Percentiles rank a stretch among this genome's conserved stretches.
These are phyloP conservation scores for Fusarium longipes DNA, from an alignment of 2,329 filamentous ascomycete genomes.

Conservation along the genomic window DNA sequence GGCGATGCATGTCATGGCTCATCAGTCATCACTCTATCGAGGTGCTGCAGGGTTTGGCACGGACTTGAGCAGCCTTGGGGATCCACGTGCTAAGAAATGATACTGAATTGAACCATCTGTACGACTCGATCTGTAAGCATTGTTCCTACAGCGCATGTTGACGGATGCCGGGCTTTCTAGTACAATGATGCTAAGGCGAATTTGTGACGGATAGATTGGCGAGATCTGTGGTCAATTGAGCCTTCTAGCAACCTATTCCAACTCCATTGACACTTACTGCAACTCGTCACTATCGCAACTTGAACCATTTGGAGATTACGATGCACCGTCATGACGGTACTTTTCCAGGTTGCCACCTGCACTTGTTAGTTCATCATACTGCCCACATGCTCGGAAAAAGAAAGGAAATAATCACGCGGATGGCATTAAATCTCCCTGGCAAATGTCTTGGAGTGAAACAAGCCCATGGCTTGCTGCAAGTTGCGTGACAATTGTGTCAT, in stretches of 20 bases:
- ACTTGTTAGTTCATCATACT: background rate
- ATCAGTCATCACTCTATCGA: background rate
- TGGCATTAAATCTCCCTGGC: background rate
- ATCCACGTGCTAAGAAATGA: background rate
- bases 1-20: background rate
- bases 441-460: background rate
- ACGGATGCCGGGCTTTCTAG: background rate
- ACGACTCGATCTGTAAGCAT: background rate
- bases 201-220: conserved; percentile 31
- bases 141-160: background rate
- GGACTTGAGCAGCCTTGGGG: background rate
- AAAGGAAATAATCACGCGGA: background rate
- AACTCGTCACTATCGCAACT: background rate
- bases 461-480: background rate
- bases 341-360: background rate
- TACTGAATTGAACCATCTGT: background rate
- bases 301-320: background rate
- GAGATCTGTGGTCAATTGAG: conserved; percentile 20
- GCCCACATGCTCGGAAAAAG: background rate
- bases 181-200: conserved; percentile 11
- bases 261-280: conserved; percentile 3
- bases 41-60: background rate
- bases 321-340: background rate
- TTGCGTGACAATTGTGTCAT: background rate
- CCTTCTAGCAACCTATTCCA: background rate